Conservation (phyloP, 2,329 filamentous ascomycete species). For the Penicillium rolfsii region DNA sequence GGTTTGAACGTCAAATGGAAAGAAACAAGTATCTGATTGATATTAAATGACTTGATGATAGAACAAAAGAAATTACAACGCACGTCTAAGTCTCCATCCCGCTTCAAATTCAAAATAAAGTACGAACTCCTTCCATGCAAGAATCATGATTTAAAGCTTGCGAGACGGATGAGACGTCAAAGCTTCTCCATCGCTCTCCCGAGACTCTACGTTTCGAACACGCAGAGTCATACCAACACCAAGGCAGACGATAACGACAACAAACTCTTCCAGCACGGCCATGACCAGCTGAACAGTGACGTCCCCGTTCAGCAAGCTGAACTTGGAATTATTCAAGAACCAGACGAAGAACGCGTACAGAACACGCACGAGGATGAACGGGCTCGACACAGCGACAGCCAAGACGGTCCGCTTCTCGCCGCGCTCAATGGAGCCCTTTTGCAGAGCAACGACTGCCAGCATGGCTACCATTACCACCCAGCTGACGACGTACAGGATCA, state of each 20-base stretch:
- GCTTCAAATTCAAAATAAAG: neutral
- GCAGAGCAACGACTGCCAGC: conserved; percentile 37
- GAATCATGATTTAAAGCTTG: neutral
- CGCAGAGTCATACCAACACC: conserved; percentile 35
- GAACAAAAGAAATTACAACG: neutral
- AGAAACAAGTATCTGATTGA: neutral
- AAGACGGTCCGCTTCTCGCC: conserved; percentile 54
- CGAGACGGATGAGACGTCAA: neutral
- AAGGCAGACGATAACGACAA: conserved; percentile 50
- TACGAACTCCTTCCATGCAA: neutral
- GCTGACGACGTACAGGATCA: conserved; percentile 49
- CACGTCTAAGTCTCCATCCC: neutral
- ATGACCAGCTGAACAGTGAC: conserved; percentile 51
- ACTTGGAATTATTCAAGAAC: conserved; percentile 48
- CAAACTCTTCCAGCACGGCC: conserved; percentile 56
- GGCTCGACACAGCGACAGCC: conserved; percentile 49
- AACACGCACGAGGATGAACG: conserved; percentile 56
- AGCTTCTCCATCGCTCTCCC: neutral
- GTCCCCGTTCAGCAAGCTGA: conserved; percentile 49
- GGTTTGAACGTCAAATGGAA: neutral
- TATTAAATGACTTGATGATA: neutral
- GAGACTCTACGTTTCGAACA: conserved; percentile 4
- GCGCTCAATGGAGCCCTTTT: conserved; percentile 38
- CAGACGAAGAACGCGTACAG: conserved; percentile 52
- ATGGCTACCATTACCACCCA: conserved; percentile 44